Conservation (phyloP, 495 filamentous ascomycete species). For the Annulohypoxylon moriforme region DNA sequence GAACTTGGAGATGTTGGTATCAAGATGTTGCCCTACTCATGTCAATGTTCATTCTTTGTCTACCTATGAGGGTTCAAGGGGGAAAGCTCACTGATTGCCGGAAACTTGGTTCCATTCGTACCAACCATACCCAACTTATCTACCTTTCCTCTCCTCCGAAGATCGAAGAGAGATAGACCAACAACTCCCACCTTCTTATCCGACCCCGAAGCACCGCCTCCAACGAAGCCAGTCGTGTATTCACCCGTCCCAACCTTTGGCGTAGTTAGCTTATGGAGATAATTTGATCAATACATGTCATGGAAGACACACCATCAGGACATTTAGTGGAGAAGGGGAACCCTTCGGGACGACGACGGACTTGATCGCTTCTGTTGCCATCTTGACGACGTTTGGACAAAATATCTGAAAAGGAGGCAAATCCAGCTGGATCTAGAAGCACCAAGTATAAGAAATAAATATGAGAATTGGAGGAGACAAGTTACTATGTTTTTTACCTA, state of each 20-base stretch:
- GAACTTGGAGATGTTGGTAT: conserved; percentile 85
- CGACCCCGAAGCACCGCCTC: conserved; percentile 77
- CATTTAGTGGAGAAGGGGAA: conserved; percentile 70
- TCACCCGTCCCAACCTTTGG: conserved; percentile 86
- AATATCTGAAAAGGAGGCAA: neutral
- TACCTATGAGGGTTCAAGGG: neutral
- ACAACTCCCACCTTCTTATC: conserved; percentile 97
- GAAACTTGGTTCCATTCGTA: conserved; percentile 86
- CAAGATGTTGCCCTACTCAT: conserved; percentile 78
- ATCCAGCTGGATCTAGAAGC: neutral
- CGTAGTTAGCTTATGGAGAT: conserved; percentile 39
- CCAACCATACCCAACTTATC: conserved; percentile 89
- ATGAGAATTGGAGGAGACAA: neutral
- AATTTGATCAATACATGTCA: neutral
- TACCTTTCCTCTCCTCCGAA: conserved; percentile 88
- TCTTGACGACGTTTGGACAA: conserved; percentile 4
- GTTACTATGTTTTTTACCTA: conserved; percentile 1
- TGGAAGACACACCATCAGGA: conserved; percentile 77
- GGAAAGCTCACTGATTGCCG: conserved; percentile 79
- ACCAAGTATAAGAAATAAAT: neutral
- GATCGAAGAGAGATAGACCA: conserved; percentile 88
- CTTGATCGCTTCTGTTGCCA: conserved; percentile 37
- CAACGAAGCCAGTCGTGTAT: conserved; percentile 94
- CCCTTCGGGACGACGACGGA: conserved; percentile 32
- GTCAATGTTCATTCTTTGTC: conserved; percentile 27